phyloP scores from a whole-genome alignment of 192 early-diverging fungal species.

The Coemansia sp. region DNA sequence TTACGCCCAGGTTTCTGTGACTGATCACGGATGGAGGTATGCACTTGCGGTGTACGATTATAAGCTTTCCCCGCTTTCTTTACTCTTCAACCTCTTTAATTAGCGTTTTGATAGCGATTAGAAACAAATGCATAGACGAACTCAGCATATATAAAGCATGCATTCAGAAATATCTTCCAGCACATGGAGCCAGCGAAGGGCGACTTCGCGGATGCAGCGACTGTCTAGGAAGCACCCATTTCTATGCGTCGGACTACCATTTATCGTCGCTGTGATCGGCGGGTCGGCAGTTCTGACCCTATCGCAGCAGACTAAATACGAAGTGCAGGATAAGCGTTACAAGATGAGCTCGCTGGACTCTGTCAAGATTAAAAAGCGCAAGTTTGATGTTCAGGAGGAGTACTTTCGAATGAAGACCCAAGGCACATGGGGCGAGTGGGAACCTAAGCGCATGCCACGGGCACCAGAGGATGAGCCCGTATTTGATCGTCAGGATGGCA shows the following conservation, averaged over 20 bases:
- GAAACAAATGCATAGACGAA: not conserved
- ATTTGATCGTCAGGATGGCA: slow-evolving; percentile 44
- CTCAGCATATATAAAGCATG: not conserved
- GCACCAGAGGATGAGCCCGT: slow-evolving; percentile 51
- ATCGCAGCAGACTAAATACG: slow-evolving; percentile 74
- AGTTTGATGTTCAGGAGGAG: slow-evolving; percentile 69
- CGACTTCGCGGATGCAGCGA: slow-evolving; percentile 23
- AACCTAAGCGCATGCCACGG: slow-evolving; percentile 45
- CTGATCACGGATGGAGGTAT: not conserved
- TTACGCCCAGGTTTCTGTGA: not conserved
- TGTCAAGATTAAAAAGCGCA: slow-evolving; percentile 56
- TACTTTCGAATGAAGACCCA: slow-evolving; percentile 56
- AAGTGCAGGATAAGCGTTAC: slow-evolving; percentile 64
- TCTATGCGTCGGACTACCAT: slow-evolving; percentile 68
- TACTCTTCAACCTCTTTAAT: not conserved
- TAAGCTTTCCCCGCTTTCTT: not conserved
- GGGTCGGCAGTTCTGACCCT: slow-evolving; percentile 71
- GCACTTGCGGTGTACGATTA: not conserved
- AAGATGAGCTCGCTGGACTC: slow-evolving; percentile 59
- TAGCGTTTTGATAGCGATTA: not conserved
- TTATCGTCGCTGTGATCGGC: slow-evolving; percentile 64
- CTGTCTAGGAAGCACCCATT: slow-evolving; percentile 57
- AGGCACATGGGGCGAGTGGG: slow-evolving; percentile 52
- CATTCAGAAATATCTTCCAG: slow-evolving; percentile 10
- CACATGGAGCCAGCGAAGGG: slow-evolving; percentile 1